Evolutionary conservation across 257 asterid genomes (phyloP).

Genomic region (Leonotis leonurus): DNA sequence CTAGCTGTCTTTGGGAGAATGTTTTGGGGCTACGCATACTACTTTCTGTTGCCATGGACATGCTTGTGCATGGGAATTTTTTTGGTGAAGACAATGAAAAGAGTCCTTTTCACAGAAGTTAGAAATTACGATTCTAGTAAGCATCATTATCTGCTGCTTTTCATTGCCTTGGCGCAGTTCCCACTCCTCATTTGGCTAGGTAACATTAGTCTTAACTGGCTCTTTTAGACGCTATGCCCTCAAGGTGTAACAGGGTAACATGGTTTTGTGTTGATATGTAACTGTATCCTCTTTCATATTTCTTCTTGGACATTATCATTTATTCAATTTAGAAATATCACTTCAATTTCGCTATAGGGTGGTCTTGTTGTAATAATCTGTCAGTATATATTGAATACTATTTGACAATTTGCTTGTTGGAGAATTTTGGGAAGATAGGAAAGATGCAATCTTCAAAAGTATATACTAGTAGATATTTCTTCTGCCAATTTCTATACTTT

Average conservation of each 20-base stretch:
- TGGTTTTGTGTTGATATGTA: background rate
- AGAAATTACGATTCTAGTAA: slow-evolving; percentile 37
- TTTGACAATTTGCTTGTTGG: no score
- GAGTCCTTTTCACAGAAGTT: slow-evolving; percentile 44
- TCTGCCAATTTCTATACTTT: no score
- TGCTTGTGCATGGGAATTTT: slow-evolving; percentile 47
- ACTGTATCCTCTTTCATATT: background rate
- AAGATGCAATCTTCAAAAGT: no score
- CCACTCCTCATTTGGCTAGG: slow-evolving; percentile 47
- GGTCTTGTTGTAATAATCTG: no score
- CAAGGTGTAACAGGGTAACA: background rate
- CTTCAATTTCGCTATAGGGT: no score
- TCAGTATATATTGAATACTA: no score
- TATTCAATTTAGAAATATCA: background rate
- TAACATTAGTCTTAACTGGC: slow-evolving; percentile 43
- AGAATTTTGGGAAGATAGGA: no score
- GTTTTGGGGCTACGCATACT: slow-evolving; percentile 34
- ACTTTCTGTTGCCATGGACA: slow-evolving; percentile 40
- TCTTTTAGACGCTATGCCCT: slow-evolving; percentile 13
- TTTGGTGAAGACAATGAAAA: slow-evolving; percentile 52
- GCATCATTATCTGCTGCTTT: slow-evolving; percentile 45
- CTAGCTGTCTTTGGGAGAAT: slow-evolving; percentile 37
- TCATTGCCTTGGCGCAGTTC: slow-evolving; percentile 47
- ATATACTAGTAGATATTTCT: no score
- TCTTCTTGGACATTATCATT: background rate